These are phyloP conservation scores for Debaryomycetaceae sp. DNA, from an alignment of 1,139 yeast genomes.

Conservation along the genomic window DNA sequence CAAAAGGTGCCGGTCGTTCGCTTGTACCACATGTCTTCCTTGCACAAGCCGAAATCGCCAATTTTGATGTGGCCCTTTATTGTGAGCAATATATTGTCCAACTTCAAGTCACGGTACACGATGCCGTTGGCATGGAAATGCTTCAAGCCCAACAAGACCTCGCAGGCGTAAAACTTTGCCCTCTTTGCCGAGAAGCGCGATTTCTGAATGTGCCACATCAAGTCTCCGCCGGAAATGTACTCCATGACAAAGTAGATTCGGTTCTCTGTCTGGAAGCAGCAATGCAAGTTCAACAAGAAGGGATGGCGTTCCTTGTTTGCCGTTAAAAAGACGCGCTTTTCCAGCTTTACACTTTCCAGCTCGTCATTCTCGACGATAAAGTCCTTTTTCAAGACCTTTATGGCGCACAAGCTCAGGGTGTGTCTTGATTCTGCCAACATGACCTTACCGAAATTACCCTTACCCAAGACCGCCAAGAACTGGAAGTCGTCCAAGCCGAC, in stretches of 20 bases:
- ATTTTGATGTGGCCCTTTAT: conserved; percentile 92
- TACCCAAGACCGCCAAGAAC: conserved; percentile 87
- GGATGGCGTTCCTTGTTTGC: conserved; percentile 92
- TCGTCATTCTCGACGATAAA: conserved; percentile 92
- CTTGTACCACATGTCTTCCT: conserved; percentile 91
- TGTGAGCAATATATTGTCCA: conserved; percentile 84
- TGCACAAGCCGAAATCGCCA: conserved; percentile 95
- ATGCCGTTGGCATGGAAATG: conserved; percentile 94
- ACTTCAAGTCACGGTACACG: conserved; percentile 89
- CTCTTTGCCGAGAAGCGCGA: conserved; percentile 79
- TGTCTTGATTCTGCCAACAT: conserved; percentile 91
- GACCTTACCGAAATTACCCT: conserved; percentile 96
- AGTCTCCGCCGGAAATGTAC: conserved; percentile 93
- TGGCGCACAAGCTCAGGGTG: conserved; percentile 73
- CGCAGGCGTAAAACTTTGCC: conserved; percentile 96
- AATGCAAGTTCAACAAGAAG: conserved; percentile 78
- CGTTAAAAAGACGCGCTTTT: conserved; percentile 80
- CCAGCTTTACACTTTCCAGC: conserved; percentile 88
- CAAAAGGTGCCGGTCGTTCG: conserved; percentile 91
- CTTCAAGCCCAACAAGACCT: conserved; percentile 80
- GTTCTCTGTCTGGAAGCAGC: conserved; percentile 96
- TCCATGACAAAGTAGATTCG: conserved; percentile 98
- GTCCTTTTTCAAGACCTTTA: conserved; percentile 90
- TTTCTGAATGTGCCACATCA: conserved; percentile 98
- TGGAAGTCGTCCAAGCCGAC: conserved; percentile 93